phyloP scores from a whole-genome alignment of 345 rosid species.

The Durio zibethinus region DNA sequence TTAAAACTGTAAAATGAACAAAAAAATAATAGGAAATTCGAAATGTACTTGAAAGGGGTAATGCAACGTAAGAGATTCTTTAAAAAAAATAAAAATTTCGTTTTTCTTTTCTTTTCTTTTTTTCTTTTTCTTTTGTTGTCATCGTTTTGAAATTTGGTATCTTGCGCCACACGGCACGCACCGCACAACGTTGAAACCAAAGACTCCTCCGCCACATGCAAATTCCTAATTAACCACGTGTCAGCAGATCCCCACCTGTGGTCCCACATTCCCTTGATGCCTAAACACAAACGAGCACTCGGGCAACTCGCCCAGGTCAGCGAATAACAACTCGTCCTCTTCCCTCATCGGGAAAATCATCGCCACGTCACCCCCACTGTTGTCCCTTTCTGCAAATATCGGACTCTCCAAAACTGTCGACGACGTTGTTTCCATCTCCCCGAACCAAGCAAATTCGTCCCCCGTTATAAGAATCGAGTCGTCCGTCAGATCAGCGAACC shows the following conservation, averaged over 20 bases:
- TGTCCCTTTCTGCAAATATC: conserved; percentile 43
- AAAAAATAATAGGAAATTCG: background rate
- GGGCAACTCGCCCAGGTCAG: conserved; percentile 97
- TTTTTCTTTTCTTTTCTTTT: background rate
- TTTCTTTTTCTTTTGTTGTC: background rate
- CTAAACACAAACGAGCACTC: conserved; percentile 84
- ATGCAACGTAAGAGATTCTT: background rate
- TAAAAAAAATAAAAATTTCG: background rate
- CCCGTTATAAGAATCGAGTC: conserved; percentile 38
- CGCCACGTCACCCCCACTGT: conserved; percentile 36
- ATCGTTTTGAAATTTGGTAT: background rate
- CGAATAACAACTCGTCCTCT: conserved; percentile 91
- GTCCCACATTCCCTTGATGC: conserved; percentile 62
- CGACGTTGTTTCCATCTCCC: conserved; percentile 70
- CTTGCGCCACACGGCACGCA: conserved; percentile 21
- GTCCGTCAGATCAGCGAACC: conserved; percentile 46
- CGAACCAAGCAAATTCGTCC: conserved; percentile 83
- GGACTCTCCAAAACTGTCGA: conserved; percentile 69
- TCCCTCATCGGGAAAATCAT: conserved; percentile 64
- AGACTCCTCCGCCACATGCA: conserved; percentile 15
- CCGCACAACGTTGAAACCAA: conserved; percentile 16
- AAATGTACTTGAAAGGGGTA: background rate
- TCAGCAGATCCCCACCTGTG: conserved; percentile 69
- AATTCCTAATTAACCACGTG: conserved; percentile 30
- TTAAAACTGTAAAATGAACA: conserved; percentile 10